Conservation (phyloP, 192 early-diverging fungal genomes). For the Kickxella alabastrina region DNA sequence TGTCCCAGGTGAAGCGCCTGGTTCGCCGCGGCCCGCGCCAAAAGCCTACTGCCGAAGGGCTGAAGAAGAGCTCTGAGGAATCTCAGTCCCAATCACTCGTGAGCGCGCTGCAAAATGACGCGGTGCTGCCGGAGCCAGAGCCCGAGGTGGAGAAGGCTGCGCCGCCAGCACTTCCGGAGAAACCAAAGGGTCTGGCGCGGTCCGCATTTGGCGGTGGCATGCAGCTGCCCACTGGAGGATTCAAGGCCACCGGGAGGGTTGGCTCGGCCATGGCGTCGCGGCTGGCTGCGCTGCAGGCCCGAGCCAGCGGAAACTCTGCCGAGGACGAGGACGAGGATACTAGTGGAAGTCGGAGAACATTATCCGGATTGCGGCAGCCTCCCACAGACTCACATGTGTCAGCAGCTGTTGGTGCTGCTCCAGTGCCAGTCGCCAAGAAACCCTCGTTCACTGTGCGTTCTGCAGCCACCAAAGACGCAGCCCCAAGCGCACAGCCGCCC, state of each 20-base stretch:
- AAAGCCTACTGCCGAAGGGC: constrained; percentile 44
- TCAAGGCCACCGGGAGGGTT: constrained; percentile 41
- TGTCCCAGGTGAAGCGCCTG: constrained; percentile 36
- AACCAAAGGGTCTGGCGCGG: constrained; percentile 34
- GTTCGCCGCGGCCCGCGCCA: constrained; percentile 45
- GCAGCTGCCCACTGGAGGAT: constrained; percentile 40
- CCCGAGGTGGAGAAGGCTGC: constrained; percentile 7
- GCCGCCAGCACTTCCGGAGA: constrained; percentile 29
- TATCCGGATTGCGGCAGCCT: not conserved
- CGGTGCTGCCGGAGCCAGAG: constrained; percentile 12
- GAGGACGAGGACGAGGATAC: constrained; percentile 15
- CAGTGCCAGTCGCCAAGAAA: constrained; percentile 18
- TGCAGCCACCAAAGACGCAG: not conserved
- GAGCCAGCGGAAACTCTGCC: constrained; percentile 11
- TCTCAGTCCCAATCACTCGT: constrained; percentile 44
- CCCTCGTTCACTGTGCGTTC: constrained; percentile 19
- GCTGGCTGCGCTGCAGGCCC: constrained; percentile 46
- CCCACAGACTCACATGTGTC: not conserved
- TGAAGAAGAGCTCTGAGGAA: constrained; percentile 37
- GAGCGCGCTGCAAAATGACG: constrained; percentile 33
- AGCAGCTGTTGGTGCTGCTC: constrained; percentile 1
- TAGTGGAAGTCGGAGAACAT: not conserved
- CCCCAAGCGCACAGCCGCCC: not conserved
- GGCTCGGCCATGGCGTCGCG: constrained; percentile 49
- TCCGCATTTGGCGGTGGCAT: constrained; percentile 22